phyloP scores from a whole-genome alignment of 2,329 filamentous ascomycete genomes.

The Fusarium anguioides region DNA sequence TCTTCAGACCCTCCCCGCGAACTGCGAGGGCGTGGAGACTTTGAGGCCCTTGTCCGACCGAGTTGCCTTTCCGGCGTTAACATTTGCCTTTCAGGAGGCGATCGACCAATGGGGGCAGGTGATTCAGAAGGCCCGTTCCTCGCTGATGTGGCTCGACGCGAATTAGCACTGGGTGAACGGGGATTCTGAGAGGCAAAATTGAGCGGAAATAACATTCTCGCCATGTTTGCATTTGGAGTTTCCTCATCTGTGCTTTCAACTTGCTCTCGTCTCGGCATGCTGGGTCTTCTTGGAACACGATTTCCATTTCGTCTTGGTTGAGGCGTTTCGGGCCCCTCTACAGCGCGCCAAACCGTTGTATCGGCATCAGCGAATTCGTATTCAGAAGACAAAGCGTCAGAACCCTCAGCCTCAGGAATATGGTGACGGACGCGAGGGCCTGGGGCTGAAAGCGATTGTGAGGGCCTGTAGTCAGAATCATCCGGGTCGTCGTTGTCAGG shows the following conservation, averaged over 20 bases:
- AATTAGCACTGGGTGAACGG: accelerated
- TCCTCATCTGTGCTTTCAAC: background rate
- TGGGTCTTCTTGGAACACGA: accelerated
- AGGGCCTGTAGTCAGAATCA: background rate
- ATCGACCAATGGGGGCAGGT: background rate
- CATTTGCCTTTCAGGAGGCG: background rate
- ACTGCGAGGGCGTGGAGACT: background rate
- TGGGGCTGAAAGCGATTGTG: too few species aligned
- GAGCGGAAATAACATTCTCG: accelerated
- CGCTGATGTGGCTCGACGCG: accelerated
- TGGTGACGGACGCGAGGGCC: too few species aligned
- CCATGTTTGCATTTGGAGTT: background rate
- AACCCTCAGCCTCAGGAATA: too few species aligned
- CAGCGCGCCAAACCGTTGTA: background rate
- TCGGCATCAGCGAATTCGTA: too few species aligned
- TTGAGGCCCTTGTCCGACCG: accelerated
- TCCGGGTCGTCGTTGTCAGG: background rate
- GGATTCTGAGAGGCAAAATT: accelerated
- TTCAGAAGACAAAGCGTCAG: too few species aligned
- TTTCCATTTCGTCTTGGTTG: too few species aligned
- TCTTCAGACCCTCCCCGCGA: background rate
- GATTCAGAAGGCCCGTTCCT: accelerated
- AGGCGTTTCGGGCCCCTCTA: background rate
- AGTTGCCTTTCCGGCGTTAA: background rate
- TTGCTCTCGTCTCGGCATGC: accelerated